Base-by-base conservation (phyloP, 768 basidiomycete genomes). In the Saitozyma podzolica region DNA sequence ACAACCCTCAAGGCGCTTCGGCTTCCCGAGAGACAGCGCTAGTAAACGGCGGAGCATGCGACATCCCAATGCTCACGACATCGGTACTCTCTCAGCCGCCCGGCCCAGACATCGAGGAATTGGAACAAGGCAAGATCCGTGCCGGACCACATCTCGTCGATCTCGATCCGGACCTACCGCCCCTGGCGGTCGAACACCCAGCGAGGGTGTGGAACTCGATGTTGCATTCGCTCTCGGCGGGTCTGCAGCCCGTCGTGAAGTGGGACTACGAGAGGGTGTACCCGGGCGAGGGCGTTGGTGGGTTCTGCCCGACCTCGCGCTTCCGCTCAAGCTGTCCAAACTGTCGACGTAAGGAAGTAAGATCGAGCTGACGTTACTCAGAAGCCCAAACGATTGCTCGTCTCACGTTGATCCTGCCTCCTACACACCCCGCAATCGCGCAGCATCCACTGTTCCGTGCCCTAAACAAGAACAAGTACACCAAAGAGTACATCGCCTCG, bases 131-230 rank as follows among this genome's bases (percentile, higher is more conserved):
- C 13, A 60, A 56, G 40, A 40, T 54, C 49, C 40, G 56, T 40
- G 54, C 56, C 54, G 61, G 47, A 8, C 52, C 51, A 17, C 58
- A 63, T 51, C 55, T 41, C 4, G 43, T 70, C 47, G 64, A 60
- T 14, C 56, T 72, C 9, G 61, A 69, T 17, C 59, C 66, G 3
- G 67, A 70, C 47, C 50, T 74, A 17, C 70, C 73, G 4, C 66
- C 73, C 16, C 51, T 65, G 19, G 70, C 70, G 17, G 50, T 68
- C 13, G 69, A 70, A 53, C 71, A 75, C 56, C 74, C 74, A 5
- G 69, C 67, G 0, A 62, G 74, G 40, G 64, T 73, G 6, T 75
- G 74, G 74, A 75, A 73, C 40, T 48, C 50, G 19, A 58, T 73
- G 49, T 49, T 73, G 6, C 74, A 72, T 42, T 62, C 65, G 11